These are phyloP conservation scores for Volvariella volvacea DNA, from an alignment of 1,284 basidiomycete species.

Conservation along the genomic window DNA sequence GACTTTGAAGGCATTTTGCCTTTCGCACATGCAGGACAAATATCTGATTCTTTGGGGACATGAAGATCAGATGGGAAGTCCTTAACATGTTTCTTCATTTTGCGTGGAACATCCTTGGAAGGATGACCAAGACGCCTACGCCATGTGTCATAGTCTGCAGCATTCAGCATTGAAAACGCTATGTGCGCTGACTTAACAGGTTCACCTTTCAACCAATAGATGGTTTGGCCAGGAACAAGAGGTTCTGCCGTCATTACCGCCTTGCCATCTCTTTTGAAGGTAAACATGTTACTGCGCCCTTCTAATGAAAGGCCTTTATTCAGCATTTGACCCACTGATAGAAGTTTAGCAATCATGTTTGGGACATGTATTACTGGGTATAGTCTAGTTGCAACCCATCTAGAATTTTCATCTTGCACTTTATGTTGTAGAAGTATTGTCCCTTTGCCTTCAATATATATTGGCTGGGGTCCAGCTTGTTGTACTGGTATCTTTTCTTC, in stretches of 20 bases:
- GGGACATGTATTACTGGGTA: neutral
- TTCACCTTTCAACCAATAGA: too few species aligned
- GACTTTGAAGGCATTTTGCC: constrained; percentile 16
- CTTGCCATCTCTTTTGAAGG: neutral
- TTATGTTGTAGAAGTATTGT: too few species aligned
- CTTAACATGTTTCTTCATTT: constrained; percentile 6
- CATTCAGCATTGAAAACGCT: too few species aligned
- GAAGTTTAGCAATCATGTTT: neutral
- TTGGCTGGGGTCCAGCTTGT: too few species aligned
- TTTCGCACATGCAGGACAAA: constrained; percentile 18
- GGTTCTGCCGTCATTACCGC: neutral
- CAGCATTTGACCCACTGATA: constrained; percentile 3
- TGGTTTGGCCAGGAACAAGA: too few species aligned
- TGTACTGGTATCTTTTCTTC: too few species aligned
- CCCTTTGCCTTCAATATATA: too few species aligned
- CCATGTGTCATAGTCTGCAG: constrained; percentile 5
- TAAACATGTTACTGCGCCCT: neutral
- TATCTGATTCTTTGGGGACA: constrained; percentile 7
- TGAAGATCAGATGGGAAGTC: constrained; percentile 10
- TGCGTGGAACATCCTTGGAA: constrained; percentile 9
- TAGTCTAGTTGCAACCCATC: neutral
- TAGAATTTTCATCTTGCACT: neutral
- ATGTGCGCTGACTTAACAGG: too few species aligned
- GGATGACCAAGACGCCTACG: constrained; percentile 11
- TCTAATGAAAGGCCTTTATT: neutral